Evolutionary conservation across 2,329 filamentous ascomycete species (phyloP).

Genomic region (Geosmithia morbida): DNA sequence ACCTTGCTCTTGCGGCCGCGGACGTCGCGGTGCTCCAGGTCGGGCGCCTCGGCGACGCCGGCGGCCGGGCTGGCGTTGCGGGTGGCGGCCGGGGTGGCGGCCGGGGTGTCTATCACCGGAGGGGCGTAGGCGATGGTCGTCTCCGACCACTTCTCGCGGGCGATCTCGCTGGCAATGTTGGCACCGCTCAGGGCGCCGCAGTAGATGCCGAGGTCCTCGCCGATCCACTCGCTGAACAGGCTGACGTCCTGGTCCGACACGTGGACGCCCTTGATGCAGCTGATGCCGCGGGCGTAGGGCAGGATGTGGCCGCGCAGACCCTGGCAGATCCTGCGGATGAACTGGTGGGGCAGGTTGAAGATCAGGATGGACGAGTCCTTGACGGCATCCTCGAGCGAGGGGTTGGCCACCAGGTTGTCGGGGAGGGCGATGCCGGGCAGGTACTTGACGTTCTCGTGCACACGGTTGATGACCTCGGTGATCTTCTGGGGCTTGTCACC

Average conservation of each 20-base stretch:
- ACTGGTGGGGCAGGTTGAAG: conserved; percentile 95
- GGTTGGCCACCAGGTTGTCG: conserved; percentile 70
- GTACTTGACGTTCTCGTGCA: conserved; percentile 97
- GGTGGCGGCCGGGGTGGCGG: conserved; percentile 45
- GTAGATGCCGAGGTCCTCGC: conserved; percentile 83
- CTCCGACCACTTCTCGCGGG: conserved; percentile 90
- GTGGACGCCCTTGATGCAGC: conserved; percentile 96
- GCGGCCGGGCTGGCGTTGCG: conserved; percentile 32
- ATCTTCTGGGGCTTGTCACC: conserved; percentile 67
- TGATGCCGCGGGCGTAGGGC: conserved; percentile 84
- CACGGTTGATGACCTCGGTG: conserved; percentile 75
- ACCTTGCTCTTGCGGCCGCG: conserved; percentile 53
- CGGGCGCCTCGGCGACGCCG: conserved; percentile 34
- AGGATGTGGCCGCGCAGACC: conserved; percentile 79
- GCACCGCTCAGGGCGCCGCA: conserved; percentile 90
- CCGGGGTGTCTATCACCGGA: conserved; percentile 71
- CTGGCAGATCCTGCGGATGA: conserved; percentile 76
- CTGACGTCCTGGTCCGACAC: conserved; percentile 76
- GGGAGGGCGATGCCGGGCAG: conserved; percentile 79
- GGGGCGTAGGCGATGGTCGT: conserved; percentile 96
- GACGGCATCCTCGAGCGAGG: conserved; percentile 66
- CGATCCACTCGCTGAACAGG: conserved; percentile 91
- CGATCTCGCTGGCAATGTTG: conserved; percentile 93
- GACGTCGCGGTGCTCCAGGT: conserved; percentile 51
- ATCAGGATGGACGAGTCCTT: conserved; percentile 76